phyloP scores from a whole-genome alignment of 768 basidiomycete species.

The Mycena rosella region DNA sequence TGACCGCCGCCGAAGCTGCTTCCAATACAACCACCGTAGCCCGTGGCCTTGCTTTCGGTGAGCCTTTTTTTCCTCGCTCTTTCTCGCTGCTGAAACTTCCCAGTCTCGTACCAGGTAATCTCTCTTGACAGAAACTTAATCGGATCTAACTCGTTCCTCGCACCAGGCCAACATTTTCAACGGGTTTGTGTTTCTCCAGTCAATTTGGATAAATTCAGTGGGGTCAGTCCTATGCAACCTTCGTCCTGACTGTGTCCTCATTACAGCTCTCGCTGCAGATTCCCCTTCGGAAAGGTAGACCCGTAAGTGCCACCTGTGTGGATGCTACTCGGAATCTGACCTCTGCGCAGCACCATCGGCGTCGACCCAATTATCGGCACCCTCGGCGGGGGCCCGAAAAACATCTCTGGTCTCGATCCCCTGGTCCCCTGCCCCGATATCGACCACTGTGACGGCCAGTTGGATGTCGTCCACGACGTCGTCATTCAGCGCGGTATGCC shows the following conservation, averaged over 20 bases:
- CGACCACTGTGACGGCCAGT: not conserved
- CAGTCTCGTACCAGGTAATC: conserved; percentile 38
- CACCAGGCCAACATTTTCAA: conserved; percentile 37
- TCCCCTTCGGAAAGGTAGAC: conserved; percentile 36
- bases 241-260: not conserved
- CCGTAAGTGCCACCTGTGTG: conserved; percentile 18
- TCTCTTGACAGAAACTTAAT: no score
- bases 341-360: conserved; percentile 20
- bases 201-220: conserved; percentile 32
- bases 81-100: not conserved
- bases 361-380: conserved; percentile 38
- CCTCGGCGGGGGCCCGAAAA: conserved; percentile 21
- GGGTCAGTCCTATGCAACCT: not conserved
- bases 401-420: conserved; percentile 36
- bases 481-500: conserved; percentile 21
- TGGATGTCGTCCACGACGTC: conserved; percentile 25
- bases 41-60: conserved; percentile 38
- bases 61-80: not conserved
- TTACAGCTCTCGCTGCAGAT: conserved; percentile 6
- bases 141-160: no score
- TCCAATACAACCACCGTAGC: conserved; percentile 28
- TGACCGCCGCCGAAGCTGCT: conserved; percentile 26
- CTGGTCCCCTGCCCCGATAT: not conserved
- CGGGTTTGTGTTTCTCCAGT: conserved; percentile 36
- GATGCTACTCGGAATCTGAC: not conserved